Conservation (phyloP, 2,329 filamentous ascomycete species). For the Boeremia lycopersici region DNA sequence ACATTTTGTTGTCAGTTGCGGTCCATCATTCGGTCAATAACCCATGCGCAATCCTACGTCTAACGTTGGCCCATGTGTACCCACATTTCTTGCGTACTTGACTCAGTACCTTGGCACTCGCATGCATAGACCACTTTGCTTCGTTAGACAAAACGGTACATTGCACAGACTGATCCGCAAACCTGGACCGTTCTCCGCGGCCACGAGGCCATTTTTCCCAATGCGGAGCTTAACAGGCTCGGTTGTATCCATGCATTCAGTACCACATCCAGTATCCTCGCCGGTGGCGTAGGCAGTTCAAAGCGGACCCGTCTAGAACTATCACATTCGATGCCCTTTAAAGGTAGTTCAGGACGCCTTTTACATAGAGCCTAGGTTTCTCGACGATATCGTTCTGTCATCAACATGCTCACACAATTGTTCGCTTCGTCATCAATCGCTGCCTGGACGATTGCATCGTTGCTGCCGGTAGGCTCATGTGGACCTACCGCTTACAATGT, state of each 20-base stretch:
- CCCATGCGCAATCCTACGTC: background rate
- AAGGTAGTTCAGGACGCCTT: background rate
- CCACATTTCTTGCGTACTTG: background rate
- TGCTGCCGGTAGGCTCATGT: slow-evolving; percentile 14
- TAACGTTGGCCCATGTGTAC: background rate
- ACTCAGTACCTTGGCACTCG: background rate
- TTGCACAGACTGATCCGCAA: background rate
- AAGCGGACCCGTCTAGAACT: background rate
- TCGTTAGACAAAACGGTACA: background rate
- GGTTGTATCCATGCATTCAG: background rate
- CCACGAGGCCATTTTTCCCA: background rate
- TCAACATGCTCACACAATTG: slow-evolving; percentile 20
- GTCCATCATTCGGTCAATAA: background rate
- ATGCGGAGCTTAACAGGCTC: background rate
- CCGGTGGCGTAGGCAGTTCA: background rate
- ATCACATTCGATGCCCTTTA: background rate
- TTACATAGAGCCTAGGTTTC: background rate
- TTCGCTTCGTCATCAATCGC: slow-evolving; percentile 12
- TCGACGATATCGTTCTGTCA: background rate
- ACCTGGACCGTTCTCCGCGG: background rate
- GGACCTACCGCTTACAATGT: slow-evolving; percentile 14
- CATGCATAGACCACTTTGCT: background rate
- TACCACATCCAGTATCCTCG: background rate
- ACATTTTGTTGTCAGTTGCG: background rate
- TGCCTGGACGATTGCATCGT: slow-evolving; percentile 14